Percentiles rank a stretch among this genome's conserved stretches.
These are phyloP conservation scores for Asterophora parasitica DNA, from an alignment of 768 basidiomycete genomes.

Conservation along the genomic window DNA sequence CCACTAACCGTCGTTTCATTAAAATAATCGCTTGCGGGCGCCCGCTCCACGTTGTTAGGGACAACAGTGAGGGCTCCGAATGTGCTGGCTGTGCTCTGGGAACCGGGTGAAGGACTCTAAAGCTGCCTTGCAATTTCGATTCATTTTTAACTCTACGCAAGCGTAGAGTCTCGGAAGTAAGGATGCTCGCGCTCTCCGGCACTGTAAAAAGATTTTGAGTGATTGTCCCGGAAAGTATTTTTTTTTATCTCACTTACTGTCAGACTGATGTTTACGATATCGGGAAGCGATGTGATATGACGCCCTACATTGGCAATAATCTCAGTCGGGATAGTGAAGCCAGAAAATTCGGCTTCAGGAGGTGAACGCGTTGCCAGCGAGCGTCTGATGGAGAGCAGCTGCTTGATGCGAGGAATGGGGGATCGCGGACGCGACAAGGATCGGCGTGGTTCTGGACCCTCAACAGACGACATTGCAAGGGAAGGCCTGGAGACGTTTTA, in stretches of 20 bases:
- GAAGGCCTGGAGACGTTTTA: background rate
- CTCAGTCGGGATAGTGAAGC: slow-evolving; percentile 16
- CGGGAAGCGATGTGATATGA: slow-evolving; percentile 19
- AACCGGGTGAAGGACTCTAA: slow-evolving; percentile 45
- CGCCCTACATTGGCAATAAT: slow-evolving; percentile 24
- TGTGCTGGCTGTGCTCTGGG: slow-evolving; percentile 25
- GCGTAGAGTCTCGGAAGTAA: slow-evolving; percentile 28
- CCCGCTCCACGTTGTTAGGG: slow-evolving; percentile 31
- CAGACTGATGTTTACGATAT: slow-evolving; percentile 26
- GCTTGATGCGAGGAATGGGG: slow-evolving; percentile 21
- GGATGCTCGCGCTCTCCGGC: slow-evolving; percentile 22
- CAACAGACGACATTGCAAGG: slow-evolving; percentile 6
- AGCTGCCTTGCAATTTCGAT: slow-evolving; percentile 27
- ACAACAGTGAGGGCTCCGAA: slow-evolving; percentile 25
- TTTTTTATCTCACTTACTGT: slow-evolving; percentile 19
- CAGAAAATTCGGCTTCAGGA: background rate
- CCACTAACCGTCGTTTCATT: slow-evolving; percentile 27
- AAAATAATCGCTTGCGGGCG: slow-evolving; percentile 27
- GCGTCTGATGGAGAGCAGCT: slow-evolving; percentile 13
- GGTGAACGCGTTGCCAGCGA: background rate
- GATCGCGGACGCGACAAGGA: slow-evolving; percentile 12
- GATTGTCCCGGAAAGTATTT: background rate
- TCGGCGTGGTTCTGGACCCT: slow-evolving; percentile 9
- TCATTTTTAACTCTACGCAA: slow-evolving; percentile 31
- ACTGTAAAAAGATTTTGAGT: slow-evolving; percentile 19